phyloP scores from a whole-genome alignment of 179 eudicot species.

The Camellia oleifera region DNA sequence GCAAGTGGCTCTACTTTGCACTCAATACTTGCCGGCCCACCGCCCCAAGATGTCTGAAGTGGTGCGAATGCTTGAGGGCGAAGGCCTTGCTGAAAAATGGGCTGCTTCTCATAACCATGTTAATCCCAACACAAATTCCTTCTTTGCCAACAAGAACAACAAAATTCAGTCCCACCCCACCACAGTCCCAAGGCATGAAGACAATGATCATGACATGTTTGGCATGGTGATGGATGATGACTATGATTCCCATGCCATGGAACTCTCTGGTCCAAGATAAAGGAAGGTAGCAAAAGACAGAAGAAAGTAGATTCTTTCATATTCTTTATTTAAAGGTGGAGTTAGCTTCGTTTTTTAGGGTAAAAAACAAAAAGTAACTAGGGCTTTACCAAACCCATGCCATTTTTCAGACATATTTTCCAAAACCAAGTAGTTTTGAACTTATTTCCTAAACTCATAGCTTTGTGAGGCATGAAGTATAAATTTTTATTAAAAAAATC shows the following conservation, averaged over 20 bases:
- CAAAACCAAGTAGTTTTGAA: too few species aligned
- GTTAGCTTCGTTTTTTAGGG: neutral
- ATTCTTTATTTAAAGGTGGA: neutral
- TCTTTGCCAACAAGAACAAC: constrained; percentile 12
- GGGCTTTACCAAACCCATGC: neutral
- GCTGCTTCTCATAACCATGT: constrained; percentile 64
- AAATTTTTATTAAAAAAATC: too few species aligned
- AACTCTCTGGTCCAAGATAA: constrained; percentile 90
- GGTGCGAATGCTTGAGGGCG: constrained; percentile 86
- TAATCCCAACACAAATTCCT: constrained; percentile 28
- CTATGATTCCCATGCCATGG: constrained; percentile 75
- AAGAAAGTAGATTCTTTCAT: constrained; percentile 15
- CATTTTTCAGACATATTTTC: too few species aligned
- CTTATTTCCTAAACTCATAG: too few species aligned
- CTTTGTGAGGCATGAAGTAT: too few species aligned
- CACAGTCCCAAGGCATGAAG: constrained; percentile 16
- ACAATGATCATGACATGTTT: constrained; percentile 44
- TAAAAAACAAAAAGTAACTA: neutral
- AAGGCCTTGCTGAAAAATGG: constrained; percentile 93
- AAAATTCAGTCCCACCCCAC: constrained; percentile 15
- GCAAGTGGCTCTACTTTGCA: constrained; percentile 85
- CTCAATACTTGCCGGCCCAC: constrained; percentile 74
- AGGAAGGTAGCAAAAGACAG: neutral
- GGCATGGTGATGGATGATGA: constrained; percentile 64
- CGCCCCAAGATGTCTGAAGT: constrained; percentile 94